Percentiles rank a stretch among this genome's conserved stretches.
These are phyloP conservation scores for Aureobasidium sp. DNA, from an alignment of 2,329 filamentous ascomycete species.

Conservation along the genomic window DNA sequence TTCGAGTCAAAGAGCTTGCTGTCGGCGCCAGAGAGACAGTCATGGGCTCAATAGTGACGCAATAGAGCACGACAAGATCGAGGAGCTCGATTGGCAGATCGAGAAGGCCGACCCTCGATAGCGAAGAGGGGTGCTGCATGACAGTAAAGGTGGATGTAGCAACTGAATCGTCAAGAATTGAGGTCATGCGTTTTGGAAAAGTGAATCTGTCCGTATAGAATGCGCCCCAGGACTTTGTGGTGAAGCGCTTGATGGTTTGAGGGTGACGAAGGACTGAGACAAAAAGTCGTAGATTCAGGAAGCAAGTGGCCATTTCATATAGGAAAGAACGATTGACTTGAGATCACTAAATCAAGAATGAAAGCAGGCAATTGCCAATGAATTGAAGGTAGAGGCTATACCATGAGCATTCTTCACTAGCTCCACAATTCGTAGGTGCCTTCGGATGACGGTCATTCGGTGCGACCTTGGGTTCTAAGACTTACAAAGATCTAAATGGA, in stretches of 20 bases:
- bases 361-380: conserved; percentile 1
- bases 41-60: neutral
- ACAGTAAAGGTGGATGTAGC: neutral
- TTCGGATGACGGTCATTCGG: conserved; percentile 2
- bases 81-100: conserved; percentile 18
- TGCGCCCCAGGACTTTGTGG: neutral
- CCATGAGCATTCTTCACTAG: neutral
- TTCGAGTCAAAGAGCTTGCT: conserved; percentile 2
- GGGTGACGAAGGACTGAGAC: neutral
- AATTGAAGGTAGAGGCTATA: neutral
- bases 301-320: neutral
- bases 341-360: conserved; percentile 3
- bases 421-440: neutral
- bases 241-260: neutral
- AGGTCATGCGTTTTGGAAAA: neutral
- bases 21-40: conserved; percentile 14
- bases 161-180: neutral
- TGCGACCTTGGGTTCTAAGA: neutral
- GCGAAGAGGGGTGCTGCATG: neutral
- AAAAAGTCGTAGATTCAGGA: neutral
- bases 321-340: neutral
- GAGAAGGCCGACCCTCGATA: neutral
- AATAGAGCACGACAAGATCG: conserved; percentile 12
- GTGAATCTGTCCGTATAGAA: neutral
- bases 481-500: neutral